These are phyloP conservation scores for Saturnispora dispora DNA, from an alignment of 805 yeast species.

Conservation along the genomic window DNA sequence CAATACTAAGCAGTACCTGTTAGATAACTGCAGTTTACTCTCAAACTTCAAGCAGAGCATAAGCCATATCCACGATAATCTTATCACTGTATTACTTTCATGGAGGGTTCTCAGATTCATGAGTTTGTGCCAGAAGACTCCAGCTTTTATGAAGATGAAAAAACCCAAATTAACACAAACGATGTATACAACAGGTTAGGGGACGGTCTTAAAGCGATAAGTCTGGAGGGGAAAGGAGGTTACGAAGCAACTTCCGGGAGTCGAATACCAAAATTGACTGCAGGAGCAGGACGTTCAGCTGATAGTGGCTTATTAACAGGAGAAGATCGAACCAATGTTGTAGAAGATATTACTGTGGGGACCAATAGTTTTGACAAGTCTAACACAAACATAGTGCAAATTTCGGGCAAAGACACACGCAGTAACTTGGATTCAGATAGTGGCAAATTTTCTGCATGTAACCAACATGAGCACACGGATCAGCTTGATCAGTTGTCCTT, in stretches of 20 bases:
- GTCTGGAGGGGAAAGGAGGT: not conserved
- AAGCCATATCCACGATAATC: not conserved
- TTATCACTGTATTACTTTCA: not conserved
- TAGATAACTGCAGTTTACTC: not conserved
- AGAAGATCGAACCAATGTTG: not conserved
- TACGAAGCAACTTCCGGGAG: not conserved
- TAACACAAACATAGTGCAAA: not conserved
- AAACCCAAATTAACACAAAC: not conserved
- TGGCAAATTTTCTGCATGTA: not conserved
- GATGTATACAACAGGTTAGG: not conserved
- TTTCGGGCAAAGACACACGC: not conserved
- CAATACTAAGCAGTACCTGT: not conserved
- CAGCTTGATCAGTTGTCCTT: constrained; percentile 18
- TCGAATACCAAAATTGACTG: not conserved
- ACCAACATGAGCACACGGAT: not conserved
- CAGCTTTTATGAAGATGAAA: not conserved
- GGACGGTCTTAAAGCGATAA: not conserved
- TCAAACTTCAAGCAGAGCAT: not conserved
- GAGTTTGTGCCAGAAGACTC: not conserved
- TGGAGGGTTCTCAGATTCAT: not conserved
- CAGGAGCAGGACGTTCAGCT: not conserved
- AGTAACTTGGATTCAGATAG: not conserved
- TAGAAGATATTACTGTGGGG: no score
- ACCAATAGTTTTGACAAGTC: no score
- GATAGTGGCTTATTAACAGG: not conserved